These are phyloP conservation scores for Phytophthora kernoviae DNA, from an alignment of 352 stramenopile species.

Conservation along the genomic window DNA sequence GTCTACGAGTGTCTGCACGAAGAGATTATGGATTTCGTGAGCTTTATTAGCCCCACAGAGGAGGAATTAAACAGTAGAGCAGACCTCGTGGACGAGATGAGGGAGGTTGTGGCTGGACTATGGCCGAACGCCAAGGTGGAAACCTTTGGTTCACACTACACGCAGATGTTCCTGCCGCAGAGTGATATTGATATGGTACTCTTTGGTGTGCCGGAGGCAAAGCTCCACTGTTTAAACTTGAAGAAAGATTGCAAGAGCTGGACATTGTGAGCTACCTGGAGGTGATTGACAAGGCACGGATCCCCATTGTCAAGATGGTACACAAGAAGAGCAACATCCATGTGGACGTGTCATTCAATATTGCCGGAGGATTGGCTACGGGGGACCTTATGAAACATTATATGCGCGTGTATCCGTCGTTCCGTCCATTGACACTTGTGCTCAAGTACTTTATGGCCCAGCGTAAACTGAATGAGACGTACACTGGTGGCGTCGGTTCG, in stretches of 20 bases:
- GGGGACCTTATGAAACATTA: slow-evolving; percentile 91
- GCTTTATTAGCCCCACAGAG: slow-evolving; percentile 86
- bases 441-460: slow-evolving; percentile 97
- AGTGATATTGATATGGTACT: slow-evolving; percentile 96
- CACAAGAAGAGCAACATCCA: slow-evolving; percentile 88
- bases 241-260: slow-evolving; percentile 56
- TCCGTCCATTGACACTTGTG: slow-evolving; percentile 93
- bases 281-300: slow-evolving; percentile 94
- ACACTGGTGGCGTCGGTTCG: slow-evolving; percentile 92
- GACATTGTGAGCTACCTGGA: slow-evolving; percentile 92
- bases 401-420: slow-evolving; percentile 90
- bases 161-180: slow-evolving; percentile 91
- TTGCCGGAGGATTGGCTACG: slow-evolving; percentile 79
- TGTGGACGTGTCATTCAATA: slow-evolving; percentile 95
- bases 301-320: slow-evolving; percentile 97
- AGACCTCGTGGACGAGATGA: slow-evolving; percentile 83
- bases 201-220: slow-evolving; percentile 66
- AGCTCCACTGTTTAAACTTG: slow-evolving; percentile 56
- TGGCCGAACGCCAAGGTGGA: slow-evolving; percentile 75
- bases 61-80: slow-evolving; percentile 76
- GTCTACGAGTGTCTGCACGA: slow-evolving; percentile 93
- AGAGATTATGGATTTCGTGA: slow-evolving; percentile 95
- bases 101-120: slow-evolving; percentile 50
- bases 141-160: slow-evolving; percentile 94
- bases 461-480: slow-evolving; percentile 94